Evolutionary conservation across 805 yeast species (phyloP).

Genomic region (Candida takata): DNA sequence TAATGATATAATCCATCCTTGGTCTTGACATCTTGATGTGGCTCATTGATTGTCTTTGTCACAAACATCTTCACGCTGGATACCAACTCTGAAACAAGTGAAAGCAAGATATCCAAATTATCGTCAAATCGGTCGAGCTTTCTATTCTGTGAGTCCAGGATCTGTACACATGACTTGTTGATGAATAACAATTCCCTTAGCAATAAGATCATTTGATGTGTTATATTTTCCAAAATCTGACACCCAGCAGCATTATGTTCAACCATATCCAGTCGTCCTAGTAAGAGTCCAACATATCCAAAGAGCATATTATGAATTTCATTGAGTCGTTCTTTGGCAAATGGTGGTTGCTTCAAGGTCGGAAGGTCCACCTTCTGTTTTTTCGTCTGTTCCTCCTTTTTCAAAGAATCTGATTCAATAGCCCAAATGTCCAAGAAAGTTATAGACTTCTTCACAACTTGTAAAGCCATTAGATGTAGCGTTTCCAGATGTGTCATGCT

Average conservation of each 20-base stretch:
- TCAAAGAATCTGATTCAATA: constrained; percentile 44
- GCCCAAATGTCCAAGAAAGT: constrained; percentile 69
- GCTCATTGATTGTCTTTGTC: constrained; percentile 42
- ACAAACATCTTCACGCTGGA: constrained; percentile 58
- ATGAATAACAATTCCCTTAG: constrained; percentile 57
- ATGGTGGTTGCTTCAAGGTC: constrained; percentile 47
- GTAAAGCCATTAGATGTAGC: constrained; percentile 55
- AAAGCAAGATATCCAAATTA: constrained; percentile 49
- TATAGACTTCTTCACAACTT: constrained; percentile 58
- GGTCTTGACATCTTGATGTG: constrained; percentile 10
- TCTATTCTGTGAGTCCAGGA: constrained; percentile 24
- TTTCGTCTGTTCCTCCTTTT: constrained; percentile 9
- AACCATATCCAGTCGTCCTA: constrained; percentile 72
- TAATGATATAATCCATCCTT: constrained; percentile 37
- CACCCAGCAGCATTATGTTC: constrained; percentile 70
- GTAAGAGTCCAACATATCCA: constrained; percentile 55
- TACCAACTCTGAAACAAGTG: constrained; percentile 58
- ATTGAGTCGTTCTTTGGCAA: constrained; percentile 52
- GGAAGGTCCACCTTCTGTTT: constrained; percentile 27
- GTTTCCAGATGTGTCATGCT: constrained; percentile 52
- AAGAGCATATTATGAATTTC: constrained; percentile 57
- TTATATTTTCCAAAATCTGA: constrained; percentile 54
- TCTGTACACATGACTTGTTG: constrained; percentile 40
- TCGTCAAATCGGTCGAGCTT: constrained; percentile 24
- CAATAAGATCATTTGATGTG: constrained; percentile 61